phyloP scores from a whole-genome alignment of 768 basidiomycete species.

The Tubosaeta brunneosetosa region DNA sequence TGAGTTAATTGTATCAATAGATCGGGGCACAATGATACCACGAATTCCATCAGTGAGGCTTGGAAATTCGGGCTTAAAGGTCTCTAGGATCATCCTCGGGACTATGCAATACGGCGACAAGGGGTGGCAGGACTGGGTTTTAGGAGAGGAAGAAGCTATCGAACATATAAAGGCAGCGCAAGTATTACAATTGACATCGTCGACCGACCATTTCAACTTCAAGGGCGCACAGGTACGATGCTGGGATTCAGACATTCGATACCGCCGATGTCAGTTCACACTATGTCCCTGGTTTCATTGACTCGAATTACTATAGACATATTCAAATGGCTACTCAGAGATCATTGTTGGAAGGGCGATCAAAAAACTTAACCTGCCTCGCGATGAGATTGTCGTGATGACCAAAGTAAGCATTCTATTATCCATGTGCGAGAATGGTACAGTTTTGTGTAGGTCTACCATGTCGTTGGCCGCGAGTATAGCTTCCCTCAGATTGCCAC shows the following conservation, averaged over 20 bases:
- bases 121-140: slow-evolving; percentile 52
- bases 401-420: slow-evolving; percentile 48
- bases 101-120: slow-evolving; percentile 43
- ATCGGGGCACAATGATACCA: neutral
- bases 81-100: slow-evolving; percentile 49
- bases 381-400: slow-evolving; percentile 72
- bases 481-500: slow-evolving; percentile 6
- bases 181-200: slow-evolving; percentile 3
- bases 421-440: neutral
- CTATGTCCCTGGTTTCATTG: neutral
- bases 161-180: slow-evolving; percentile 48
- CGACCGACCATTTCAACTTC: neutral
- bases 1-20: slow-evolving; percentile 11
- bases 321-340: slow-evolving; percentile 65
- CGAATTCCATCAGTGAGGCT: slow-evolving; percentile 31
- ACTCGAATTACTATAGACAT: slow-evolving; percentile 37
- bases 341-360: slow-evolving; percentile 67
- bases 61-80: slow-evolving; percentile 46
- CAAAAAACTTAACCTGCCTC: slow-evolving; percentile 60
- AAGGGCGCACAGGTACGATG: slow-evolving; percentile 27
- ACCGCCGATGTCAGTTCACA: slow-evolving; percentile 28
- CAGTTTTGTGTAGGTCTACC: slow-evolving; percentile 35
- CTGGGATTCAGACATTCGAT: slow-evolving; percentile 34
- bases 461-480: slow-evolving; percentile 30
- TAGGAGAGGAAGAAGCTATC: slow-evolving; percentile 41